Evolutionary conservation across 257 asterid species (phyloP).

Genomic region (Nicotiana obtusifolia): DNA sequence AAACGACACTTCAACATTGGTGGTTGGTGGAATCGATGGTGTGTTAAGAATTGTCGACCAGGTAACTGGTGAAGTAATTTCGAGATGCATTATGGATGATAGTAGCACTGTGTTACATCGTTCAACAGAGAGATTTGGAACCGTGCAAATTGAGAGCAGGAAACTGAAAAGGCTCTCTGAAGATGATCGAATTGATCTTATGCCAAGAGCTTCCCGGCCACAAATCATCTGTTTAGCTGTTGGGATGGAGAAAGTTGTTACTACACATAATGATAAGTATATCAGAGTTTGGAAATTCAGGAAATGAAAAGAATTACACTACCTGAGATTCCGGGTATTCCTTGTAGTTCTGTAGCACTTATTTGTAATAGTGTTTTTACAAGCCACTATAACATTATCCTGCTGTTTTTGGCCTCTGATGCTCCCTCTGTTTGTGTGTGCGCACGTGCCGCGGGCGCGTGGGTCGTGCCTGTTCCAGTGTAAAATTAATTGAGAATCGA

Average conservation of each 20-base stretch:
- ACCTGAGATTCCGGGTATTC: background rate
- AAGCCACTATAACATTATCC: background rate
- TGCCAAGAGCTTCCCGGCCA: constrained; percentile 49
- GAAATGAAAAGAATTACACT: background rate
- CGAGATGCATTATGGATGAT: constrained; percentile 56
- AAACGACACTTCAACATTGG: constrained; percentile 60
- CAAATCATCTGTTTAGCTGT: constrained; percentile 76
- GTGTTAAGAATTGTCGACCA: constrained; percentile 71
- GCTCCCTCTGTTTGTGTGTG: background rate
- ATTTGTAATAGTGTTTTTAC: background rate
- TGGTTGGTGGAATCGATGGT: constrained; percentile 90
- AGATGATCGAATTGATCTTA: constrained; percentile 56
- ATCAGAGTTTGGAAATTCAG: constrained; percentile 64
- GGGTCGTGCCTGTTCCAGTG: too few species aligned
- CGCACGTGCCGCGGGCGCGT: too few species aligned
- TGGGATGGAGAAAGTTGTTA: constrained; percentile 90
- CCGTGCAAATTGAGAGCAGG: constrained; percentile 31
- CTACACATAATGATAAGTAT: constrained; percentile 48
- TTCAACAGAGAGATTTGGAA: constrained; percentile 19
- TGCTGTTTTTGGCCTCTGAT: background rate
- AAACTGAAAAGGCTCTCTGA: constrained; percentile 42
- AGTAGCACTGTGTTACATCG: constrained; percentile 20
- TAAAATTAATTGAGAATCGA: too few species aligned
- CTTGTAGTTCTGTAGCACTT: background rate
- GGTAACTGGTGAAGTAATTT: constrained; percentile 58